Evolutionary conservation across 148 eudicot genomes (phyloP).

Genomic region (Heliosperma pusillum): DNA sequence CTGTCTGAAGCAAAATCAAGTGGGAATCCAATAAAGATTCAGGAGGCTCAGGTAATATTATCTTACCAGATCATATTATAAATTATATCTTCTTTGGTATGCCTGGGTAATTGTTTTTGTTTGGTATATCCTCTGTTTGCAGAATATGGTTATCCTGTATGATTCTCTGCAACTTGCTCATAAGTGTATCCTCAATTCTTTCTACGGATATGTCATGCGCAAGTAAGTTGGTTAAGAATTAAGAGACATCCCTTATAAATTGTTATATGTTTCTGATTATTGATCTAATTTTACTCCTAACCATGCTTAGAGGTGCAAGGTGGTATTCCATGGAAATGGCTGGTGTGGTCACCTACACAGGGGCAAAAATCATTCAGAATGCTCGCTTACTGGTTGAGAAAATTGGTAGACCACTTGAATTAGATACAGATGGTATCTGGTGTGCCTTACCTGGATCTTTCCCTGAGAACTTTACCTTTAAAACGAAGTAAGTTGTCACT

Average conservation of each 20-base stretch:
- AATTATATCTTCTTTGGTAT: neutral
- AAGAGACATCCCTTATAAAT: neutral
- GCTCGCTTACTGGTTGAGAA: slow-evolving; percentile 91
- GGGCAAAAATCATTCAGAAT: slow-evolving; percentile 97
- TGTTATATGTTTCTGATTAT: slow-evolving; percentile 4
- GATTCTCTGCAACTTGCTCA: slow-evolving; percentile 99
- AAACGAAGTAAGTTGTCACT: slow-evolving; percentile 55
- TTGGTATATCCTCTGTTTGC: slow-evolving; percentile 25
- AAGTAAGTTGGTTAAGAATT: slow-evolving; percentile 85
- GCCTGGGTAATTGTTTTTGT: neutral
- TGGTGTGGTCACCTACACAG: slow-evolving; percentile 97
- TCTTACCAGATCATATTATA: neutral
- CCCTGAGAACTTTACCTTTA: slow-evolving; percentile 93
- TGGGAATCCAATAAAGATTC: slow-evolving; percentile 91
- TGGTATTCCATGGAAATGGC: slow-evolving; percentile 99
- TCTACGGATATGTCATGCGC: slow-evolving; percentile 99
- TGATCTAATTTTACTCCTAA: neutral
- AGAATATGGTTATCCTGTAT: slow-evolving; percentile 97
- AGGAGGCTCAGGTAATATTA: slow-evolving; percentile 83
- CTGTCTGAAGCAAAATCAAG: slow-evolving; percentile 87
- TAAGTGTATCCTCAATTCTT: slow-evolving; percentile 95
- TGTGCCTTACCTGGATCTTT: slow-evolving; percentile 94
- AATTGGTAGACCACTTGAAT: slow-evolving; percentile 94
- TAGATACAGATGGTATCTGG: slow-evolving; percentile 99
- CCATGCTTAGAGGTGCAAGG: slow-evolving; percentile 75